phyloP scores from a whole-genome alignment of 1,284 basidiomycete species.

The Trametes versicolor region DNA sequence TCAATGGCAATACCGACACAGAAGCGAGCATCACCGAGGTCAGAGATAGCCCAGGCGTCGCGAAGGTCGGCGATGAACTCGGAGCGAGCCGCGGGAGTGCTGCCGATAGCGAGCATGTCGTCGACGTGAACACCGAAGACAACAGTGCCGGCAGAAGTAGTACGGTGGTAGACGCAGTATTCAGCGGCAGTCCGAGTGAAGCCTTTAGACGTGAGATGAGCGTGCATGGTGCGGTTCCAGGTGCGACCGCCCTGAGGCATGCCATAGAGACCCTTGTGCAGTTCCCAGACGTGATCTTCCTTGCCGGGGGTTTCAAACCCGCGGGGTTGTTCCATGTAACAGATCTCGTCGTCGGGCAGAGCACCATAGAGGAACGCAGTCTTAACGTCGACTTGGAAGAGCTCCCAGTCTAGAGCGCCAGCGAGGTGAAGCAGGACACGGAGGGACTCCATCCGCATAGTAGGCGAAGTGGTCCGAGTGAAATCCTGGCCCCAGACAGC shows the following conservation, averaged over 20 bases:
- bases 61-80: conserved; percentile 43
- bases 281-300: conserved; percentile 33
- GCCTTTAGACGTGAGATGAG: conserved; percentile 10
- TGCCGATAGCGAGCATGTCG: conserved; percentile 40
- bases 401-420: conserved; percentile 18
- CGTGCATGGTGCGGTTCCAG: conserved; percentile 33
- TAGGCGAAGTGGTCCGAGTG: conserved; percentile 21
- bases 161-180: conserved; percentile 17
- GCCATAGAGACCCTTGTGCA: conserved; percentile 32
- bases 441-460: conserved; percentile 30
- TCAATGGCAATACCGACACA: conserved; percentile 37
- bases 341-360: conserved; percentile 43
- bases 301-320: conserved; percentile 44
- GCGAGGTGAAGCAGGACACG: conserved; percentile 22
- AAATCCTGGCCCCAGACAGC: conserved; percentile 27
- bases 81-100: conserved; percentile 29
- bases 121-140: conserved; percentile 31
- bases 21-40: conserved; percentile 35
- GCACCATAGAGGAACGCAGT: conserved; percentile 56
- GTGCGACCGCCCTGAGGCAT: conserved; percentile 33
- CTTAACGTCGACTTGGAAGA: conserved; percentile 53
- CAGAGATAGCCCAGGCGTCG: conserved; percentile 20
- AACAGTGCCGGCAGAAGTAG: conserved; percentile 7
- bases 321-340: conserved; percentile 51
- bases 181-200: conserved; percentile 15